These are phyloP conservation scores for Vachellia collinsii DNA, from an alignment of 306 rosid species.

Conservation along the genomic window DNA sequence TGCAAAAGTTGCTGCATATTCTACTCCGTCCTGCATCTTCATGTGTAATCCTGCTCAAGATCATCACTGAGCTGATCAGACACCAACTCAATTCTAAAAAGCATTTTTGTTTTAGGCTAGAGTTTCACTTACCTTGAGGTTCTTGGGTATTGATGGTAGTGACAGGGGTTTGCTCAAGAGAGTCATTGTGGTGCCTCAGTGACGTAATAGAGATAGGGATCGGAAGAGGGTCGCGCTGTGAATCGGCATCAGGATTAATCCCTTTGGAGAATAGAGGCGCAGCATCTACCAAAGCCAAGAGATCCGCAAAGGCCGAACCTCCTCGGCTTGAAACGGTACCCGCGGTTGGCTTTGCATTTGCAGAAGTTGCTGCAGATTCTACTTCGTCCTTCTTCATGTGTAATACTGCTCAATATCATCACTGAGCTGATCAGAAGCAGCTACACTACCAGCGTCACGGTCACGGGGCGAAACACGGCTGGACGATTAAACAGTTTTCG, in stretches of 20 bases:
- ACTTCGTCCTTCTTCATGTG: background rate
- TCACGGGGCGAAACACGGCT: background rate
- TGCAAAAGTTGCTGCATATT: background rate
- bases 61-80: background rate
- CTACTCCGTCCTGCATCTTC: background rate
- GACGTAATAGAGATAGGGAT: background rate
- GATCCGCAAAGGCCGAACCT: conserved; percentile 21
- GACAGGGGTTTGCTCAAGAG: background rate
- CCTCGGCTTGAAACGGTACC: conserved; percentile 16
- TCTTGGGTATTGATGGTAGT: conserved; percentile 8
- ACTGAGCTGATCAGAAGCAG: background rate
- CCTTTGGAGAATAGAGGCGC: background rate
- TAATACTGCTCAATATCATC: background rate
- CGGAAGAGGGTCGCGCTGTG: background rate
- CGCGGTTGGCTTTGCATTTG: background rate
- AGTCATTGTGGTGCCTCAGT: background rate
- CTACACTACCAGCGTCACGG: conserved; percentile 18
- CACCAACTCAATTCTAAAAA: background rate
- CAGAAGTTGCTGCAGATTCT: conserved; percentile 7
- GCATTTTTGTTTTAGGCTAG: background rate
- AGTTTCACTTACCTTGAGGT: conserved; percentile 39
- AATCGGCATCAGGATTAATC: background rate
- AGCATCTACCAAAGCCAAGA: conserved; percentile 34
- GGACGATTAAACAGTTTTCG: too few species aligned
- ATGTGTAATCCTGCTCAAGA: background rate